Evolutionary conservation across 352 stramenopile genomes (phyloP).

Genomic region (Pythium periplocum): DNA sequence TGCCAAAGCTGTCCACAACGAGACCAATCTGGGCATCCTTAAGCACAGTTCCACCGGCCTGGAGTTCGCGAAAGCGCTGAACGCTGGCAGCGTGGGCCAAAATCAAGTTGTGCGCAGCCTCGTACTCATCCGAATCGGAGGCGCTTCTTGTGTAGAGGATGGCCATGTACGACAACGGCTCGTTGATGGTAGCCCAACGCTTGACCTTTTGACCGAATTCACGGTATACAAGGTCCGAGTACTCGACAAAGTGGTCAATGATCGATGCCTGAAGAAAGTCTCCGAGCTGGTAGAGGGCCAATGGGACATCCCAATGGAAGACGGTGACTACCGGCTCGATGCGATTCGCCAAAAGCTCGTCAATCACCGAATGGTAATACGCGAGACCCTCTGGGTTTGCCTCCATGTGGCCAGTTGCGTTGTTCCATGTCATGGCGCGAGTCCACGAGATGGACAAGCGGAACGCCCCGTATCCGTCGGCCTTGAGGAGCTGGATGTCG

Average conservation of each 20-base stretch:
- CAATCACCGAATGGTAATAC: slow-evolving; percentile 90
- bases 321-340: slow-evolving; percentile 86
- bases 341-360: slow-evolving; percentile 53
- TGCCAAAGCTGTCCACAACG: no score
- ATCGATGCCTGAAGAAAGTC: slow-evolving; percentile 45
- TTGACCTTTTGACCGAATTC: slow-evolving; percentile 88
- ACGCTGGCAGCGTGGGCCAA: slow-evolving; percentile 82
- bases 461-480: slow-evolving; percentile 86
- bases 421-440: slow-evolving; percentile 31
- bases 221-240: slow-evolving; percentile 80
- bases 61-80: slow-evolving; percentile 56
- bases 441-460: slow-evolving; percentile 82
- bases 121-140: slow-evolving; percentile 32
- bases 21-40: slow-evolving; percentile 32
- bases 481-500: slow-evolving; percentile 89
- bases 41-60: slow-evolving; percentile 12
- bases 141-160: slow-evolving; percentile 40
- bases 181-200: slow-evolving; percentile 93
- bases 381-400: slow-evolving; percentile 77
- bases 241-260: slow-evolving; percentile 68
- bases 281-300: slow-evolving; percentile 56
- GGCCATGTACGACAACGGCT: slow-evolving; percentile 66
- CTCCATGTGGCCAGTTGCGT: slow-evolving; percentile 26
- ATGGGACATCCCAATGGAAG: slow-evolving; percentile 34
- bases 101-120: slow-evolving; percentile 80